A percentile compares a stretch with the other conserved stretches of the same genome.
phyloP scores from a whole-genome alignment of 2,329 filamentous ascomycete species.

The Fusarium sp. region DNA sequence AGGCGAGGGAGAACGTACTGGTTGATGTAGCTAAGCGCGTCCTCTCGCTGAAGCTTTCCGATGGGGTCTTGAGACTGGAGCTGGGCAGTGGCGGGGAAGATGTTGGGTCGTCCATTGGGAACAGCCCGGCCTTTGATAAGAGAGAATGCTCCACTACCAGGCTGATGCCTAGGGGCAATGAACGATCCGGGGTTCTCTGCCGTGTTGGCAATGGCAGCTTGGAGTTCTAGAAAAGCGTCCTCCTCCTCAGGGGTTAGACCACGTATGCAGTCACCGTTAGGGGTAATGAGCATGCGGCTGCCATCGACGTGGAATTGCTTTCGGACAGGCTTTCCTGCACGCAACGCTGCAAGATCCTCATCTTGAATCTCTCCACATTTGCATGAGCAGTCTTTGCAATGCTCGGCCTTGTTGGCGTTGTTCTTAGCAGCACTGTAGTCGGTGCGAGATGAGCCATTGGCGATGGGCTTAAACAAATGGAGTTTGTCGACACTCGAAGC shows the following conservation, averaged over 20 bases:
- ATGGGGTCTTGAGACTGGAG: constrained; percentile 65
- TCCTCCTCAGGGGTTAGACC: constrained; percentile 76
- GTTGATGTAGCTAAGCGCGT: constrained; percentile 74
- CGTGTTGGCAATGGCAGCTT: constrained; percentile 63
- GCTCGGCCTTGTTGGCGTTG: constrained; percentile 38
- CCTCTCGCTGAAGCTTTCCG: constrained; percentile 72
- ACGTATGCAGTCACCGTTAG: constrained; percentile 79
- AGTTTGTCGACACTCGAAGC: constrained; percentile 48
- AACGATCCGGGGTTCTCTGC: constrained; percentile 65
- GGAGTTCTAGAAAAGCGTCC: constrained; percentile 73
- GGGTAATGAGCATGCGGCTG: constrained; percentile 76
- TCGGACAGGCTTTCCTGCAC: constrained; percentile 66
- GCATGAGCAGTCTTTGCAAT: constrained; percentile 50
- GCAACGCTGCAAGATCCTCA: constrained; percentile 63
- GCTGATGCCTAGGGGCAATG: constrained; percentile 63
- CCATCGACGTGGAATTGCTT: constrained; percentile 68
- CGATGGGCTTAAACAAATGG: constrained; percentile 50
- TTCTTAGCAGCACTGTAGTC: constrained; percentile 37
- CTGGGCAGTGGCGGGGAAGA: constrained; percentile 62
- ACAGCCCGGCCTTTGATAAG: constrained; percentile 72
- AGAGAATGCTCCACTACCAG: constrained; percentile 64
- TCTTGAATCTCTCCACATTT: constrained; percentile 53
- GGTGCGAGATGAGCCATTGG: constrained; percentile 42
- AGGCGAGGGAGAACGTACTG: constrained; percentile 71
- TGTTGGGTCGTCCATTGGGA: constrained; percentile 69